Evolutionary conservation across 75 land plant species (phyloP), one percentile per base, ranked within the genome.

Genomic region (Sequoiadendron giganteum): DNA sequence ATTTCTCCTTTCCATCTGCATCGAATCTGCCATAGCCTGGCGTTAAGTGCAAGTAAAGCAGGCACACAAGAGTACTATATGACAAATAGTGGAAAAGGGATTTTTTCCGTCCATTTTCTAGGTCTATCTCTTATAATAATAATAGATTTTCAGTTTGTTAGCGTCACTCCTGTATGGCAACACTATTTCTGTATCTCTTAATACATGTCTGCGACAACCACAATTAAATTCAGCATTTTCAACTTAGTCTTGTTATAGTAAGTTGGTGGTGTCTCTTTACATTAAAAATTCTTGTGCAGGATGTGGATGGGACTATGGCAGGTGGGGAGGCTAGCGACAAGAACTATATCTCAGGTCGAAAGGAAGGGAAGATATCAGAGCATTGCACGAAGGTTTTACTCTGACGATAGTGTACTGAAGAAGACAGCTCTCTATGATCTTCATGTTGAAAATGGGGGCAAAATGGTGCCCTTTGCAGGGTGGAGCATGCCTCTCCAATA

Each of bases 401-500:
- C 86, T 34, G 86, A 36, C 1, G 86, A 85, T 18, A 52, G 25
- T 68, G 34, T 61, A 39, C 93, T 98, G 77, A 98, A 98, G 88
- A 97, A 97, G 91, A 98, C 99, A 6, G 90, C 90, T 61, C 92
- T 98, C 42, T 91, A 97, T 90, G 99, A 98, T 81, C 94, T 95
- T 87, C 99, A 98, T 90, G 95, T 98, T 56, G 91, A 94, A 56
- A 72, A 97, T 92, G 99, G 99, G 58, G 99, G 93, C 10, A 98
- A 98, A 90, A 97, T 98, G 99, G 99, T 98, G 13, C 99, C 99
- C 39, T 98, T 98, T 91, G 99, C 99, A 30, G 99, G 99, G 43
- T 98, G 99, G 99, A 92, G 93, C 92, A 98, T 98, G 99, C 99
- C 99, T 10, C 94, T 98, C 84, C 97, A 96, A 91, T 98, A 98